Percentiles rank a stretch among this genome's conserved stretches.
phyloP scores from a whole-genome alignment of 2,329 filamentous ascomycete genomes.

The Phaeoacremonium minimum region DNA sequence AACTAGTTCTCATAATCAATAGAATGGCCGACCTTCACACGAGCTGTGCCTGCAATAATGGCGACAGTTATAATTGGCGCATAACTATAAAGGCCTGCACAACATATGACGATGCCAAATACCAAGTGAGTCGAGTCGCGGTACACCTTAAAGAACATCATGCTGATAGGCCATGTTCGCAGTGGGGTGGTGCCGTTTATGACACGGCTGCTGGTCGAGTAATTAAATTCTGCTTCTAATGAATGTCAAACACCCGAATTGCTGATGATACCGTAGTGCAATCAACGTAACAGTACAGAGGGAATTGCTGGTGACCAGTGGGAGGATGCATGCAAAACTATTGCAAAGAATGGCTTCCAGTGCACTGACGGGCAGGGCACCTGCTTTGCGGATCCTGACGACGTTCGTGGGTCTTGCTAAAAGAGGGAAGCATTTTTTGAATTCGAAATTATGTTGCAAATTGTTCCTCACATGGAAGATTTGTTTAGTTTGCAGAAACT shows the following conservation, averaged over 20 bases:
- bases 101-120: constrained; percentile 9
- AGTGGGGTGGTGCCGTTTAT: constrained; percentile 11
- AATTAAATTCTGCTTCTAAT: no score
- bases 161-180: constrained; percentile 1
- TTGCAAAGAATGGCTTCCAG: constrained; percentile 11
- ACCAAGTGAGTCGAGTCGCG: not conserved
- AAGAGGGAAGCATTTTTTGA: no score
- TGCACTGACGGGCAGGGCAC: constrained; percentile 15
- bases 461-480: no score
- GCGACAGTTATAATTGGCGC: constrained; percentile 17
- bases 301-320: constrained; percentile 12
- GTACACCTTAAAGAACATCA: not conserved
- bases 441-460: no score
- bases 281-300: no score
- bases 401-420: constrained; percentile 8
- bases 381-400: constrained; percentile 9
- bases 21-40: constrained; percentile 16
- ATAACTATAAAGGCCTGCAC: constrained; percentile 14
- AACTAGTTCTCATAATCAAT: no score
- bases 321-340: constrained; percentile 11
- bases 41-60: constrained; percentile 15
- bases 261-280: no score
- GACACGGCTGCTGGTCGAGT: constrained; percentile 9
- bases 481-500: no score
- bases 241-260: constrained; percentile 6